Base-by-base conservation (phyloP, 805 yeast species). In the Candida gorgasii region DNA sequence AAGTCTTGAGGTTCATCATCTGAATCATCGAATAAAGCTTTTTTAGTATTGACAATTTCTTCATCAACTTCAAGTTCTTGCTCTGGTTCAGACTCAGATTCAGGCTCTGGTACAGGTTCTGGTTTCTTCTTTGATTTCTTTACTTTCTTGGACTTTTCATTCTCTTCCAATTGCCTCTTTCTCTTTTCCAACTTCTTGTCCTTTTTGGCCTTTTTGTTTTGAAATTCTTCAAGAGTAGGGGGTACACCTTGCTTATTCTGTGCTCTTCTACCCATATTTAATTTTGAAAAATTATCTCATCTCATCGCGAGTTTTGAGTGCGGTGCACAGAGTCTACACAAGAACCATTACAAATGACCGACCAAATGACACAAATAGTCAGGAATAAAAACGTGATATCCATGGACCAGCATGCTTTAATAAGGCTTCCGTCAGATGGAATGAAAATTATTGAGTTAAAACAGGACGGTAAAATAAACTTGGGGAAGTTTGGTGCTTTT, bases 401-500 rank as follows among this genome's bases (percentile, higher is more conserved):
- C 18, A 71, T 74, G 14, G 63, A 73, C 46, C 79, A 79, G 44
- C 75, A 72, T 62, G 88, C 79, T 8, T 63, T 92, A 53, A 61
- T 93, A 27, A 75, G 84, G 41, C 71, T 89, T 44, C 98, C 98
- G 0, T 88, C 97, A 1, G 86, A 82, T 40, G 85, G 86, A 43
- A 61, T 82, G 55, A 84, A 87, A 58, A 74, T 90, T 29, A 80
- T 85, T n/a, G 79, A 82, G 51, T 67, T 90, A 45, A 75, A 72
- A 38, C 73, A 78, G 3, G 80, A 77, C 23, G 80, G 83, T 0
- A 59, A 76, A 8, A 75, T 93, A 14, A 79, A 80, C 42, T 72
- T 93, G 49, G 99, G 99, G 1, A 92, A 93, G 59, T 93, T 92
- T 63, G 99, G 99, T 14, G 72, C 84, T 0, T 93, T 93, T 59